phyloP scores from a whole-genome alignment of 139 green algal genomes.

The Tetratostichococcus sp. region DNA sequence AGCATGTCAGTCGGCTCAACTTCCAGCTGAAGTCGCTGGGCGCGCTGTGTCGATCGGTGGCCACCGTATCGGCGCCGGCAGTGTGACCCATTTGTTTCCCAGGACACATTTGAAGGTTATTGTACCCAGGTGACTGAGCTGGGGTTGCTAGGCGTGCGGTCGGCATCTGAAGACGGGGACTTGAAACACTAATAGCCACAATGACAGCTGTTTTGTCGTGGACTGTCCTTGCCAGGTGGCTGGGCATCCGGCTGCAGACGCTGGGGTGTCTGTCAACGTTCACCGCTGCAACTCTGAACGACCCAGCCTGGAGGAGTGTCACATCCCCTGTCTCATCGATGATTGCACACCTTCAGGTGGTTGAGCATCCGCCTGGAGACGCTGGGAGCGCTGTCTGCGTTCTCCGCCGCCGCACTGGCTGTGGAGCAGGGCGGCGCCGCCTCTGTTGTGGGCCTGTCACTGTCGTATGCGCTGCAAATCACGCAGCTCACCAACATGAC shows the following conservation, averaged over 20 bases:
- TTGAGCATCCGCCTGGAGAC: slow-evolving; percentile 66
- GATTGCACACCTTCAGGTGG: slow-evolving; percentile 34
- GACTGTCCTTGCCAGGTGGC: background rate
- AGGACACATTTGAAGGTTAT: no score
- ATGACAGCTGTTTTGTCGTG: background rate
- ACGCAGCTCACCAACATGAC: slow-evolving; percentile 55
- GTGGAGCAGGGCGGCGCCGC: slow-evolving; percentile 55
- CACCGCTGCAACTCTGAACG: slow-evolving; percentile 44
- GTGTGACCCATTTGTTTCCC: no score
- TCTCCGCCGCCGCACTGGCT: slow-evolving; percentile 49
- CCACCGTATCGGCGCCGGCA: no score
- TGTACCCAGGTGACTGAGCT: no score
- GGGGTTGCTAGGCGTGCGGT: no score
- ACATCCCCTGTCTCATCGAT: no score
- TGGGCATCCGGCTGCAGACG: slow-evolving; percentile 49
- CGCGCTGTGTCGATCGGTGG: no score
- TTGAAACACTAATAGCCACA: no score
- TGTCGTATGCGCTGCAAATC: slow-evolving; percentile 59
- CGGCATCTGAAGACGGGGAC: no score
- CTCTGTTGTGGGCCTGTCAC: slow-evolving; percentile 41
- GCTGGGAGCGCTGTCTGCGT: slow-evolving; percentile 41
- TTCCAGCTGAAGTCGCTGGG: no score
- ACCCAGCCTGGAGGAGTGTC: no score
- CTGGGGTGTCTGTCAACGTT: slow-evolving; percentile 46
- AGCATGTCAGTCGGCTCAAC: no score